These are phyloP conservation scores for Triticum monococcum DNA, from an alignment of 176 grass and related monocot genomes.

Conservation along the genomic window DNA sequence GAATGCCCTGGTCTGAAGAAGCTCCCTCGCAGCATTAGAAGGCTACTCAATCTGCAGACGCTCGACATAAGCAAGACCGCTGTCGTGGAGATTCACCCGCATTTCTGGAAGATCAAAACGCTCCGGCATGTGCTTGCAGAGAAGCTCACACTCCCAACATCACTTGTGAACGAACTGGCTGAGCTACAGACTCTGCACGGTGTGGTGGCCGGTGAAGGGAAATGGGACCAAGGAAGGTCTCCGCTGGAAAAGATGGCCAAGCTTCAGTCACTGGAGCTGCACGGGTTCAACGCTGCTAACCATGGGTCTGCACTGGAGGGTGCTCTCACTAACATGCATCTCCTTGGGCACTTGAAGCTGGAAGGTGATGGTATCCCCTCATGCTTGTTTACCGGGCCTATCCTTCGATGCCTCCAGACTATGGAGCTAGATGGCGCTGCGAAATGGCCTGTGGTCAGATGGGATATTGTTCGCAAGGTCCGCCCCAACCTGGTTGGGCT, in stretches of 20 bases:
- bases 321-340: too few relatives aligned
- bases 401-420: background rate
- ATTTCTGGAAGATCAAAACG: too few relatives aligned
- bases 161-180: background rate
- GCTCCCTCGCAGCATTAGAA: background rate
- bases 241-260: conserved; percentile 3
- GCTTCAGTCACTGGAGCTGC: background rate
- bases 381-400: background rate
- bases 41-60: conserved; percentile 12
- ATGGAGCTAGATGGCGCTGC: background rate
- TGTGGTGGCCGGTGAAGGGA: background rate
- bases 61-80: background rate
- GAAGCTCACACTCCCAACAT: background rate
- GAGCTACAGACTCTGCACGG: conserved; percentile 16
- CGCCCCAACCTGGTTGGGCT: too few relatives aligned
- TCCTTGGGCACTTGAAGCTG: too few relatives aligned
- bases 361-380: too few relatives aligned
- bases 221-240: background rate
- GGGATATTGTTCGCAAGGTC: too few relatives aligned
- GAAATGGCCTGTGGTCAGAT: too few relatives aligned
- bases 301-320: background rate
- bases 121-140: background rate
- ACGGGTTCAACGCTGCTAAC: background rate
- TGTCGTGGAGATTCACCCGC: background rate
- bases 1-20: background rate